Conservation (phyloP, 2,329 filamentous ascomycete species). For the Colletotrichum sp. region DNA sequence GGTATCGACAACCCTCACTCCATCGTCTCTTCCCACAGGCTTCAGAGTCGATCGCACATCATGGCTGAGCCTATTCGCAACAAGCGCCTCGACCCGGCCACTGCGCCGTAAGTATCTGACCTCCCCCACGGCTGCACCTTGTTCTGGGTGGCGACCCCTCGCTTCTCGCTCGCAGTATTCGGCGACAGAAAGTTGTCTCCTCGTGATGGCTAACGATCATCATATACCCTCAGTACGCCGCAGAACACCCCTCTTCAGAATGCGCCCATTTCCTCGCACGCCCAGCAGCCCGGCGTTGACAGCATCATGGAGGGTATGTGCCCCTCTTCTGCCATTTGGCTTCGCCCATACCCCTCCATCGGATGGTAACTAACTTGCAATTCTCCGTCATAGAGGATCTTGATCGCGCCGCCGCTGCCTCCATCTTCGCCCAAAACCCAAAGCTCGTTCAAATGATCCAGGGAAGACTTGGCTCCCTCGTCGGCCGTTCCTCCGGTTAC, state of each 20-base stretch:
- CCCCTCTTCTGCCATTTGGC: background rate
- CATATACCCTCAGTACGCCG: conserved; percentile 71
- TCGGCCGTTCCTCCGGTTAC: conserved; percentile 95
- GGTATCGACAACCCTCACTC: background rate
- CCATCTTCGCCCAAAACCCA: conserved; percentile 95
- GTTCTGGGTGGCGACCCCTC: conserved; percentile 12
- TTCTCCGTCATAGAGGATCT: conserved; percentile 74
- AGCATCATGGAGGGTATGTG: conserved; percentile 96
- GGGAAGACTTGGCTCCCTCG: conserved; percentile 89
- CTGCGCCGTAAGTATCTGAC: conserved; percentile 60
- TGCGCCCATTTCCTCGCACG: conserved; percentile 96
- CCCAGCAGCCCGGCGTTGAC: conserved; percentile 89
- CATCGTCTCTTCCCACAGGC: background rate
- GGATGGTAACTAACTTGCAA: conserved; percentile 25
- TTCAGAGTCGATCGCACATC: conserved; percentile 28
- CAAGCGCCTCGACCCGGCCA: conserved; percentile 61
- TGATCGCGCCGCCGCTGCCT: conserved; percentile 84
- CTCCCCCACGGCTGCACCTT: background rate
- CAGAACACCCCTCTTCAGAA: conserved; percentile 97
- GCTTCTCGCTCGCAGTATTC: conserved; percentile 11
- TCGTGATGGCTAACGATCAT: conserved; percentile 21
- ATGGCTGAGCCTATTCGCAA: conserved; percentile 71
- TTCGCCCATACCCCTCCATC: conserved; percentile 4
- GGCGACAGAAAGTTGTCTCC: conserved; percentile 12
- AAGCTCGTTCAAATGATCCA: conserved; percentile 97